Base-by-base conservation (phyloP, 2,329 filamentous ascomycete species). In the Fusarium guadeloupense region DNA sequence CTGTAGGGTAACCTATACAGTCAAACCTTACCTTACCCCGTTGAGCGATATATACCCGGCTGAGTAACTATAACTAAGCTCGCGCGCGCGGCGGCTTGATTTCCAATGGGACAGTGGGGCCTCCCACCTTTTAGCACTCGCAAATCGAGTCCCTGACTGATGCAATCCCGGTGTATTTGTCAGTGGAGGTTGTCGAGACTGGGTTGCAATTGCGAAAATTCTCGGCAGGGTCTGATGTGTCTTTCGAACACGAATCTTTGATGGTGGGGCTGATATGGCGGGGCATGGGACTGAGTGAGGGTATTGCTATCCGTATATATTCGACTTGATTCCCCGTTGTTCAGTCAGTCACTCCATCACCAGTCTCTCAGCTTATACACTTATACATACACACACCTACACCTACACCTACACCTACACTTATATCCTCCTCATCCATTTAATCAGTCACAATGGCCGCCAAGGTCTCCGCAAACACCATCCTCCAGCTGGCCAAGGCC, bases 401-500 rank as follows among this genome's bases (percentile, higher is more conserved):
- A 38, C 48, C 23, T 33, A 56, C 19, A 33, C 21, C 19, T 26
- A 49, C 20, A 34, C 37, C 12, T 26, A 26, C 21, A 33, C 51
- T 26, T 26, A 34, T 30, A 45, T 38, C 43, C 39, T 46, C 54
- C 59, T 26, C 25, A 26, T 12, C 10, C 13, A 26, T 12, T 10
- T 13, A 26, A 26, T 62, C 64, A 55, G 54, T 68, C 75, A 79
- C 72, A 69, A 83, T 81, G 79, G 73, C 80, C 58, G 62, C 77
- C 69, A 75, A 77, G 69, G 43, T 74, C 58, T 75, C 75, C 64
- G 74, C 83, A 71, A 76, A 80, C 60, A 53, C 80, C 61, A 81
- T 92, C 79, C 76, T 92, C 74, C 80, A 88, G 60, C 83, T 86
- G 72, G 75, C 90, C 81, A 84, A 86, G 80, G 75, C 78, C 75